phyloP scores from a whole-genome alignment of 441 rosid genomes.

The Erysimum pusillum region DNA sequence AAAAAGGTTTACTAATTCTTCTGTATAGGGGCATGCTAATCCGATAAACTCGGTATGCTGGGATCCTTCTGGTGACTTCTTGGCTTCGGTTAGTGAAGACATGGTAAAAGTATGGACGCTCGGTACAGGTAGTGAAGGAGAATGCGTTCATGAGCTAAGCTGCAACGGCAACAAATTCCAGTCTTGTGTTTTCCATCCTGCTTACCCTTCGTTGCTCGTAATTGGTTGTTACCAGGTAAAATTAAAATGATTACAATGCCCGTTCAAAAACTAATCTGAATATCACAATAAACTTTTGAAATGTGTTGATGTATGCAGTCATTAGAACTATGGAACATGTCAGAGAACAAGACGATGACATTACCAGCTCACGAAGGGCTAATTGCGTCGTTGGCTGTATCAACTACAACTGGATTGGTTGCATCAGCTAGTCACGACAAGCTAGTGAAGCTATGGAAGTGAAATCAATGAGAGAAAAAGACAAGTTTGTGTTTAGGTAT shows the following conservation, averaged over 20 bases:
- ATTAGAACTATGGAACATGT: slow-evolving; percentile 92
- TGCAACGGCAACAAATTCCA: slow-evolving; percentile 85
- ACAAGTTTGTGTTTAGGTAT: slow-evolving; percentile 40
- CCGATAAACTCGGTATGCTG: slow-evolving; percentile 83
- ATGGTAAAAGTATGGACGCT: slow-evolving; percentile 88
- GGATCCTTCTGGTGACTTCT: slow-evolving; percentile 85
- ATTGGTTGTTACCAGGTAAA: slow-evolving; percentile 93
- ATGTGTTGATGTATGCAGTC: slow-evolving; percentile 58
- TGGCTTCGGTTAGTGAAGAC: slow-evolving; percentile 93
- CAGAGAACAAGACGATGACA: slow-evolving; percentile 76
- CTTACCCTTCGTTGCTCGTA: slow-evolving; percentile 74
- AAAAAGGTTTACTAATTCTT: slow-evolving; percentile 3
- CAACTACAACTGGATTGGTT: slow-evolving; percentile 71
- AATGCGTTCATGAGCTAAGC: slow-evolving; percentile 80
- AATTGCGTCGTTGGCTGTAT: slow-evolving; percentile 79
- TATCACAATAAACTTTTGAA: slow-evolving; percentile 4
- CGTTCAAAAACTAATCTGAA: neutral
- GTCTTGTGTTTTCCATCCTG: slow-evolving; percentile 88
- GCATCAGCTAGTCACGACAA: slow-evolving; percentile 93
- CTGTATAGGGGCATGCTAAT: slow-evolving; percentile 79
- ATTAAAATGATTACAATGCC: slow-evolving; percentile 1
- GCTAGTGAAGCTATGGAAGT: slow-evolving; percentile 90
- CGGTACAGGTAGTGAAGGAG: slow-evolving; percentile 80
- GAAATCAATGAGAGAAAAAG: slow-evolving; percentile 24
- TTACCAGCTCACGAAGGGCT: slow-evolving; percentile 76